A percentile compares a stretch with the other conserved stretches of the same genome.
phyloP scores from a whole-genome alignment of 805 yeast species.

The Metschnikowia gelsemii region DNA sequence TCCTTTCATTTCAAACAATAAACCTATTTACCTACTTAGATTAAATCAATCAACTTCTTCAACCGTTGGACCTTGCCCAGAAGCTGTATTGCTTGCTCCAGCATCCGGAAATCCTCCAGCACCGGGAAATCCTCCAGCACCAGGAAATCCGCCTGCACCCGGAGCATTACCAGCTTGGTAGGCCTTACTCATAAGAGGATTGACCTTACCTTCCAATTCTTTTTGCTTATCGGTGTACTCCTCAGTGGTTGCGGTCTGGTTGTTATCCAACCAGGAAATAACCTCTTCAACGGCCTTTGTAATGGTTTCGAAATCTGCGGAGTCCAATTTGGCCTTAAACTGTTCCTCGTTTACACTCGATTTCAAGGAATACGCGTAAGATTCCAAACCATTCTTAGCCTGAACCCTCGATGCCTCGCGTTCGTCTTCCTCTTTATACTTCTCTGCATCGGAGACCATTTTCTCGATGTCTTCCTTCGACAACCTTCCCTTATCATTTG shows the following conservation, averaged over 20 bases:
- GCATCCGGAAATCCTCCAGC: conserved; percentile 26
- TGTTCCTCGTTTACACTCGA: conserved; percentile 51
- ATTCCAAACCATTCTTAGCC: conserved; percentile 84
- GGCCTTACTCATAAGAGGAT: conserved; percentile 39
- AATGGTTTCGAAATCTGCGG: conserved; percentile 14
- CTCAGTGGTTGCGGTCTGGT: conserved; percentile 41
- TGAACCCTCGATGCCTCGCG: conserved; percentile 80
- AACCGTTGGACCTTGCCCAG: conserved; percentile 16
- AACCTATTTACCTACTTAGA: conserved; percentile 19
- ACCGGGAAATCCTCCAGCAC: conserved; percentile 27
- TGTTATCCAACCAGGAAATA: conserved; percentile 37
- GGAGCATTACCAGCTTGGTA: conserved; percentile 31
- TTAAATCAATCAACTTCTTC: conserved; percentile 14
- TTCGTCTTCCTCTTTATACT: conserved; percentile 88
- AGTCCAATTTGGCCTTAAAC: conserved; percentile 27
- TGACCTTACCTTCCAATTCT: conserved; percentile 41
- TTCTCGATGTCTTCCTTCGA: conserved; percentile 92
- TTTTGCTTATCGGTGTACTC: conserved; percentile 42
- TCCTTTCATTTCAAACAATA: conserved; percentile 19
- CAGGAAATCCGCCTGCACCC: conserved; percentile 27
- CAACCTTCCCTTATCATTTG: conserved; percentile 92
- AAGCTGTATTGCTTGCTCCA: conserved; percentile 15
- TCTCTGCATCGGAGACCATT: conserved; percentile 97
- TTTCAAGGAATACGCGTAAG: conserved; percentile 80
- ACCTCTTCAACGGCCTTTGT: conserved; percentile 15